Evolutionary conservation across 306 rosid species (phyloP), one percentile per base, ranked within the genome.

Genomic region (Potentilla sterilis): DNA sequence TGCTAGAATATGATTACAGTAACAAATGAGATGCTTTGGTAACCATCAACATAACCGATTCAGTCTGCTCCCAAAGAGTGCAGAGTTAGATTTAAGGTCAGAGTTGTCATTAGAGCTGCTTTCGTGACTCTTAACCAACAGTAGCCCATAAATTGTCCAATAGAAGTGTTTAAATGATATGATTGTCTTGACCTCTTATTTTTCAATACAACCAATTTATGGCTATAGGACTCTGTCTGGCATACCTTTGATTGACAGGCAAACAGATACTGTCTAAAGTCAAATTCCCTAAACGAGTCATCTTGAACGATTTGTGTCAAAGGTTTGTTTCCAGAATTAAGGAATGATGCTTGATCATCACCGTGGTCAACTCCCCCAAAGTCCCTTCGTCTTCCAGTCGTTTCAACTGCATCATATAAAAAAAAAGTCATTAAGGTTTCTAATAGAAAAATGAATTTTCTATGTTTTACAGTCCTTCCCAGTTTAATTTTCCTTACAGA

Each of bases 201-300:
- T 73, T 65, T 69, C 76, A 70, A 48, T 65, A 49, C 38, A 65
- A 24, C 63, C 32, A 46, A 69, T 18, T 46, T 8, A 18, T 11
- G 54, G 65, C 24, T 44, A 38, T 32, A 59, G 59, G 2, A 46
- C 67, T 57, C 52, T 51, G 85, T 81, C 22, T 65, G 70, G 51
- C 85, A 71, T 78, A 96, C 99, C 99, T 91, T 92, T 78, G 98
- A 79, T 82, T 89, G 97, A 79, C 98, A 90, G 80, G 98, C 85
- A 83, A 96, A 92, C 34, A 96, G 89, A 89, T 96, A 96, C 80
- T 96, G 99, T 84, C 96, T 81, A 86, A 96, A 92, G 78, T 96
- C 99, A 82, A 96, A 96, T 83, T 96, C 99, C 89, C 99, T 83
- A 80, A 96, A 92, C 7, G 97, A 90, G 78, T 92, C 99, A 69